Base-by-base conservation (phyloP, 768 basidiomycete species). In the Punctularia strigosozonata region DNA sequence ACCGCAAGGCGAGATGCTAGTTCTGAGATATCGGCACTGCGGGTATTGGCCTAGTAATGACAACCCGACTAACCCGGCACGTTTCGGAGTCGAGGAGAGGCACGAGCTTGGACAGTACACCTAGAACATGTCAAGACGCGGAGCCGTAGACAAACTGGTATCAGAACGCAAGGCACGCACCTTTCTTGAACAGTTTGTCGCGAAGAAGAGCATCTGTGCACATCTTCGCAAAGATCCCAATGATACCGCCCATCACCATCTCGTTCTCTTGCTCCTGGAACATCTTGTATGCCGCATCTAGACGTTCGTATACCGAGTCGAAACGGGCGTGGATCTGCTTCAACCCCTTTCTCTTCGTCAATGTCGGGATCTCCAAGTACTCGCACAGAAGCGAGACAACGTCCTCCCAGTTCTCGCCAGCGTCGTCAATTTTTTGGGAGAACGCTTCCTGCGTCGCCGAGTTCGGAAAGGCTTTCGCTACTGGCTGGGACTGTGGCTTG, bases 151-250 rank as follows among this genome's bases (percentile, higher is more conserved):
- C 8, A 30, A 25, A 23, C 37, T 3, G 34, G 22, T 2, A 21
- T 12, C n/a, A 17, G 13, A 12, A 20, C 12, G 10, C 19, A 20
- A 10, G 19, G 12, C 10, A 32, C 45, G 4, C 39, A 77, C 78
- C 78, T 62, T 66, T 66, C 25, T 67, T 60, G 46, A 76, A 68
- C 13, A 81, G 58, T 42, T 73, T 71, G 53, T 78, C 69, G 14
- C 80, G 62, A 40, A 80, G 53, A 25, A 80, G 59, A 3, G 73
- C 62, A 50, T 80, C 78, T 0, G 62, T 64, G 23, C 65, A 77
- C 72, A 80, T 75, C 48, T 73, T 75, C 13, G 76, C 68, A 45
- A 70, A 78, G 35, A 82, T 73, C 6, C 69, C 73, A 6, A 77
- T 62, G 31, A 80, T 69, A 0, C 69, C 76, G 1, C 75, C 77